phyloP scores from a whole-genome alignment of 768 basidiomycete genomes.

The Guyanaporus albipodus region DNA sequence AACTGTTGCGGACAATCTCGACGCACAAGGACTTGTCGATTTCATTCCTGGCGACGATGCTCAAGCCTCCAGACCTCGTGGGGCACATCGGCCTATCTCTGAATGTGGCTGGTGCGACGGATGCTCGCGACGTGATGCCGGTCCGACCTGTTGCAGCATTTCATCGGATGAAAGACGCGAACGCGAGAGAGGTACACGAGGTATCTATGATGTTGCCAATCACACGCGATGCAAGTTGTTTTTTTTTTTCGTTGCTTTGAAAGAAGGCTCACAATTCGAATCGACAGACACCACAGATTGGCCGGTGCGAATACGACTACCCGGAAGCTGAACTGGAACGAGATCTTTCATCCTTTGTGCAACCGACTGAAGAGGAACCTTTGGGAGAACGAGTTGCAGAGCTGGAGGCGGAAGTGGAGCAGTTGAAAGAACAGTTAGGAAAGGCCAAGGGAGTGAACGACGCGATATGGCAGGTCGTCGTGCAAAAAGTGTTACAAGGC shows the following conservation, averaged over 20 bases:
- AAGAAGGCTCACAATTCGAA: too few species aligned
- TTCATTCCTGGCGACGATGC: slow-evolving; percentile 69
- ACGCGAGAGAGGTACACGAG: slow-evolving; percentile 66
- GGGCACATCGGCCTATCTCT: slow-evolving; percentile 67
- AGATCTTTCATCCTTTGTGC: slow-evolving; percentile 66
- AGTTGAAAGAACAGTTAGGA: slow-evolving; percentile 63
- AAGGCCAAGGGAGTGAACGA: slow-evolving; percentile 92
- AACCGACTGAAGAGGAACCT: slow-evolving; percentile 34
- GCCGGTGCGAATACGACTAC: slow-evolving; percentile 36
- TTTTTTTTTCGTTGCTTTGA: not conserved
- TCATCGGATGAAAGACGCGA: slow-evolving; percentile 67
- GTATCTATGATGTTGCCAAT: slow-evolving; percentile 57
- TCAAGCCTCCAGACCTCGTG: slow-evolving; percentile 84
- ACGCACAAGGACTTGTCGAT: slow-evolving; percentile 66
- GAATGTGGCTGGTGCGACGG: slow-evolving; percentile 32
- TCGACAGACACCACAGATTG: slow-evolving; percentile 16
- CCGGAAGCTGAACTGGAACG: slow-evolving; percentile 51
- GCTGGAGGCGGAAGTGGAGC: slow-evolving; percentile 69
- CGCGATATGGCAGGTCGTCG: slow-evolving; percentile 86
- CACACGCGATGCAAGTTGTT: slow-evolving; percentile 37
- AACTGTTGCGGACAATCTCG: slow-evolving; percentile 77
- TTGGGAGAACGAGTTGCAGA: slow-evolving; percentile 46
- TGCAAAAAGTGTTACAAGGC: slow-evolving; percentile 53
- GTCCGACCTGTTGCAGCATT: slow-evolving; percentile 65
- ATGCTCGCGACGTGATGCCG: slow-evolving; percentile 56